Evolutionary conservation across 2,329 filamentous ascomycete species (phyloP), one percentile per base, ranked within the genome.

Genomic region (Dactylellina sp.): DNA sequence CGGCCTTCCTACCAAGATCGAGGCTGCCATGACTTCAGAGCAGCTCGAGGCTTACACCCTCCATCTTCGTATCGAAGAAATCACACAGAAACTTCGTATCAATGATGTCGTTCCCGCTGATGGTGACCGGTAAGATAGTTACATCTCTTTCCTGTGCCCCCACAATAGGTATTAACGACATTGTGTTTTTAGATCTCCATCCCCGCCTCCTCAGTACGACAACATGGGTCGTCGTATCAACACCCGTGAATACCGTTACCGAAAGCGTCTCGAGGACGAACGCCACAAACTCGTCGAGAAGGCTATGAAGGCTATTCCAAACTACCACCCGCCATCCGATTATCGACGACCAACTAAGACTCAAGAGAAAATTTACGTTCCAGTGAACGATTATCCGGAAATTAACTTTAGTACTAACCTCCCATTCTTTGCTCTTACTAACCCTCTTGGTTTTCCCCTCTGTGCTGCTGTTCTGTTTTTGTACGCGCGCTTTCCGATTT

Each of bases 291-390:
- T 98, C 79, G 92, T 99, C 81, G 95, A 99, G 81, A 97, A 96
- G 86, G 95, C 95, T 79, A 97, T 98, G 92, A 98, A 98, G 86
- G 93, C 92, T 80, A 98, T 99, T 82, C 94, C 95, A 85, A 97
- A 97, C 88, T 99, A 99, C 82, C 93, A 98, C 82, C 95, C 95
- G 80, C 95, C 95, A 71, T 92, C 94, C 86, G 95, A 99, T 83
- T 99, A 99, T 83, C 92, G 95, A 82, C 92, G 95, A 80, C 95
- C 95, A 76, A 98, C 94, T 82, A 99, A 99, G 91, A 99, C 95
- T 81, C 95, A 99, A 84, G 95, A 99, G 87, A 99, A 99, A 87
- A 96, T 99, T 91, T 99, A 99, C 83, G 95, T 99, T 83, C 95
- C 95, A 82, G 95, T 99, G 85, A 99, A 99, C 88, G 95, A 99